phyloP scores from a whole-genome alignment of 768 basidiomycete species.

The Boletus subparvulus region DNA sequence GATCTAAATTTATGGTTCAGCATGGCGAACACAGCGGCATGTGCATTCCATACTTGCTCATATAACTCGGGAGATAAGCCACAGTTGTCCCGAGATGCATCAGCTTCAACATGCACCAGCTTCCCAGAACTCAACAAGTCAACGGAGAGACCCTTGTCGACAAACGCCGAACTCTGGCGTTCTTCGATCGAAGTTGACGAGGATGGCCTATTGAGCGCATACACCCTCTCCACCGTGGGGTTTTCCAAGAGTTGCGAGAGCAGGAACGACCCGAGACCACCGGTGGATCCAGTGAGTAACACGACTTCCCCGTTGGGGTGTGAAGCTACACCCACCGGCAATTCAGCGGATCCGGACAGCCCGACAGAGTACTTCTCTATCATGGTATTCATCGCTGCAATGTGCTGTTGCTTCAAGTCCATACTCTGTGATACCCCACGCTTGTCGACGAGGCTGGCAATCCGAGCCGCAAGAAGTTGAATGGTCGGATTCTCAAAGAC shows the following conservation, averaged over 20 bases:
- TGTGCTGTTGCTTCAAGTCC: background rate
- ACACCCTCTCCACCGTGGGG: conserved; percentile 26
- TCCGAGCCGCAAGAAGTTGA: no score
- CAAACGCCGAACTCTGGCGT: conserved; percentile 35
- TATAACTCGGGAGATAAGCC: conserved; percentile 30
- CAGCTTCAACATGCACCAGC: conserved; percentile 39
- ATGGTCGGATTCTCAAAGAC: no score
- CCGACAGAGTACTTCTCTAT: conserved; percentile 8
- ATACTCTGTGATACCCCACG: background rate
- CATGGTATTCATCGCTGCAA: conserved; percentile 33
- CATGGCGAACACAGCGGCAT: no score
- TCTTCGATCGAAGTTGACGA: background rate
- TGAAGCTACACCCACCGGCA: no score
- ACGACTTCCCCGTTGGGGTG: background rate
- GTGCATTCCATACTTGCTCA: conserved; percentile 26
- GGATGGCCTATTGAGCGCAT: conserved; percentile 4
- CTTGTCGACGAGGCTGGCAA: no score
- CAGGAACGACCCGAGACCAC: conserved; percentile 40
- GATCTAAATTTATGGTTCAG: conserved; percentile 7
- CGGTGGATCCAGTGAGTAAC: conserved; percentile 43
- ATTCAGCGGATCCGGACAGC: background rate
- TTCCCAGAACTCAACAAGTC: conserved; percentile 30
- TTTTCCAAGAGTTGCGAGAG: conserved; percentile 30
- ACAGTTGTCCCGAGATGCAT: conserved; percentile 29
- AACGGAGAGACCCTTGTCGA: conserved; percentile 34